phyloP scores from a whole-genome alignment of 2,329 filamentous ascomycete species.

The Lizonia empirigonia region DNA sequence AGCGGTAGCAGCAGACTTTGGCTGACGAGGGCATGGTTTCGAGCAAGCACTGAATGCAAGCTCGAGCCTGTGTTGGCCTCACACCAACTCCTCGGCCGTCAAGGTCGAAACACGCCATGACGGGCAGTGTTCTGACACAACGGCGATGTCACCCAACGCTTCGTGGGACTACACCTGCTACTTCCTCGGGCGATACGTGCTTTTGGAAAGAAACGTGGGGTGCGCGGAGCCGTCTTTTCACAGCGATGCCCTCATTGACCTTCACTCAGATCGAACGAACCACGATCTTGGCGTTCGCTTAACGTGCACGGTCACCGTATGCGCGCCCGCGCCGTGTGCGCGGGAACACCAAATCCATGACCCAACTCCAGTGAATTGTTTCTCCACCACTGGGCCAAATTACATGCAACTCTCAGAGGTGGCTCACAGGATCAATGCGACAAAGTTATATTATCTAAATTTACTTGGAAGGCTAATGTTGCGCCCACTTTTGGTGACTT shows the following conservation, averaged over 20 bases:
- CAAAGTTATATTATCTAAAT: no score
- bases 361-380: no score
- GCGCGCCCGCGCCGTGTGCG: no score
- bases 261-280: conserved; percentile 22
- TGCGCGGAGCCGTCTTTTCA: not conserved
- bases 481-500: no score
- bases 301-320: no score
- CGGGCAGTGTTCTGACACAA: conserved; percentile 11
- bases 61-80: conserved; percentile 17
- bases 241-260: conserved; percentile 20
- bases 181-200: no score
- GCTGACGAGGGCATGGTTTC: conserved; percentile 34
- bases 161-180: conserved; percentile 12
- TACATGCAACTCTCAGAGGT: no score
- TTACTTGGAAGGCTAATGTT: no score
- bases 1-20: conserved; percentile 32
- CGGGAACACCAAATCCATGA: no score
- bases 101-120: conserved; percentile 20
- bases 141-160: conserved; percentile 4
- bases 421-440: no score
- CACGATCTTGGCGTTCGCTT: conserved; percentile 30
- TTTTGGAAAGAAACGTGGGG: not conserved
- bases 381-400: no score
- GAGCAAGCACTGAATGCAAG: conserved; percentile 14
- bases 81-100: conserved; percentile 17